Base-by-base conservation (phyloP, 176 grass and related monocot species). In the Lolium rigidum region DNA sequence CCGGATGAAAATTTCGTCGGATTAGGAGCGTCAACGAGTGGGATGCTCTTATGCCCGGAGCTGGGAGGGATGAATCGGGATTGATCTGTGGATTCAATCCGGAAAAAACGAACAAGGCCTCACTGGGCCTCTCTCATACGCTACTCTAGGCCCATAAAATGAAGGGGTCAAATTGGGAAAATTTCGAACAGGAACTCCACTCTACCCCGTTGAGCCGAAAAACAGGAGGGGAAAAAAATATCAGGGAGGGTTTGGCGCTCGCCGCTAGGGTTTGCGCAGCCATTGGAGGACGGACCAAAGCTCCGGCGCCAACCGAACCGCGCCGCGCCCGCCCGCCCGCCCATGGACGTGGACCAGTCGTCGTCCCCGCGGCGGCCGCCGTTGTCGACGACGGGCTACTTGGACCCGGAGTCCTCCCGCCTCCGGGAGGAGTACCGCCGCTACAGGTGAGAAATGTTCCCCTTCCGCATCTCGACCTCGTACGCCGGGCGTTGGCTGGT, bases 391-490 rank as follows among this genome's bases (percentile, higher is more conserved):
- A 83, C 93, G 83, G 88, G 83, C 89, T 93, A 93, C 76, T 92
- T 98, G 82, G 89, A 91, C 78, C 96, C 92, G 74, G 85, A 90
- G 71, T 86, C 93, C 22, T 86, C 89, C 59, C 86, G 90, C 74
- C 87, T 86, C 70, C 89, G 96, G 70, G 92, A 95, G 89, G 89
- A 89, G 69, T 98, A 90, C 88, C 96, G 94, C 58, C 96, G 92
- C 37, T 98, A 95, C 84, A 92, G 95, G 95, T 98, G 25, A 65
- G 60, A 11, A 8, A 28, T 2, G 7, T 8, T 17, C 20, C 44
- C 6, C 46, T 75, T 43, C 16, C 15, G 14, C 18, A n/a, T 37
- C 50, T 21, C 26, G 14, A 6, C 10, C n/a, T 52, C 64, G 21
- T 6, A 24, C 57, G 82, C 82, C 3, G 82, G 82, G 46, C 71